These are phyloP conservation scores for Serendipita indica DNA, from an alignment of 768 basidiomycete species.

Conservation along the genomic window DNA sequence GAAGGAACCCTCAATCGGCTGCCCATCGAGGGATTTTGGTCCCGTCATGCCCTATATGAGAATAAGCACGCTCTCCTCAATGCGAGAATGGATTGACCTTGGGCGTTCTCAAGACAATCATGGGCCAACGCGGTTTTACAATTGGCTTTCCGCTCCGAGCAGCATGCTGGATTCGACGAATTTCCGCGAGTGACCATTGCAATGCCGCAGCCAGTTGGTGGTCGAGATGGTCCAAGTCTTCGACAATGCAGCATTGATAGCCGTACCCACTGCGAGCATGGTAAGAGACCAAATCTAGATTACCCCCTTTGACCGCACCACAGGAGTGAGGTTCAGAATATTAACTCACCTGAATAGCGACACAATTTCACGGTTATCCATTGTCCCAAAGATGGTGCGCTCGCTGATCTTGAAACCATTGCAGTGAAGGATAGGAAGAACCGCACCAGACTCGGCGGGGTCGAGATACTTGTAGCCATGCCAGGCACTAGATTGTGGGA, in stretches of 20 bases:
- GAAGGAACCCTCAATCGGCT: constrained; percentile 69
- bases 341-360: constrained; percentile 50
- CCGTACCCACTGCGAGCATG: constrained; percentile 51
- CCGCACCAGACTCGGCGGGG: constrained; percentile 76
- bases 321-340: neutral
- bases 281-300: too few relatives aligned
- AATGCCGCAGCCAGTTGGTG: constrained; percentile 66
- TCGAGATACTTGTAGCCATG: constrained; percentile 84
- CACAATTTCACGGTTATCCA: constrained; percentile 75
- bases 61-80: neutral
- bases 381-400: constrained; percentile 75
- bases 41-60: constrained; percentile 42
- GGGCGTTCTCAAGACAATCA: constrained; percentile 72
- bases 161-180: constrained; percentile 57
- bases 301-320: neutral
- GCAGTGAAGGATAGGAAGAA: constrained; percentile 78
- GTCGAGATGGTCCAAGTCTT: constrained; percentile 50
- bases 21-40: constrained; percentile 49
- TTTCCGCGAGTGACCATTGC: constrained; percentile 65
- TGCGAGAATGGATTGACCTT: constrained; percentile 33
- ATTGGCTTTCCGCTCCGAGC: constrained; percentile 65
- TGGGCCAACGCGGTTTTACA: constrained; percentile 82
- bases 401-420: constrained; percentile 88
- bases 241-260: constrained; percentile 78
- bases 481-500: constrained; percentile 44